Evolutionary conservation across 257 asterid genomes (phyloP), one percentile per base, ranked within the genome.

Genomic region (Eucommia ulmoides): DNA sequence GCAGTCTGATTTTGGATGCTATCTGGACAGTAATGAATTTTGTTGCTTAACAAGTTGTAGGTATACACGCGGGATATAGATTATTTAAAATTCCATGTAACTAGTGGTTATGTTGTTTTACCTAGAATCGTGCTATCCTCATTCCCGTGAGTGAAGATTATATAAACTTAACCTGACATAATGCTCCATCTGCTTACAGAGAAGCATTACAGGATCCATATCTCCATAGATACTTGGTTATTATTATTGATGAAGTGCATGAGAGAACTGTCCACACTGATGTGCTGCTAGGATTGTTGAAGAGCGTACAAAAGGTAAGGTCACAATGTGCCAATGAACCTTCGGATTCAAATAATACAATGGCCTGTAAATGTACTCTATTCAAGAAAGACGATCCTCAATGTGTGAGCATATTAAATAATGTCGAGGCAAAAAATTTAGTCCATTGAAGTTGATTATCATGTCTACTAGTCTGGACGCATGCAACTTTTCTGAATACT

Each of bases 241-340:
- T 88, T 70, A 77, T 89, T 54, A 85, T 88, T 41, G 97, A 89
- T 46, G 97, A 89, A 75, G 96, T 96, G 57, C 97, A 89, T 57
- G 94, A 89, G 85, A 81, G 97, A 71, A 89, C 97, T 23, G 76
- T 89, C 50, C 97, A 89, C 67, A 89, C 97, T 53, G 97, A 89
- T 74, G 94, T 89, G 41, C 73, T 89, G 67, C 96, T 89, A 49
- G 35, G 35, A 5, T 26, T 26, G 35, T 11, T 26, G 35, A 26
- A 26, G 35, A 26, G 35, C 11, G 35, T 26, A 26, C 35, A 26
- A 26, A 26, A 26, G 11, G 35, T 11, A 26, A 26, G 35, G 35
- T 26, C 35, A 26, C 7, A 11, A 11, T 3, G 11, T 26, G 35
- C 11, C 35, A 26, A 26, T 26, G 35, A 26, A 26, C 35, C 35